These are phyloP conservation scores for Peziza echinospora DNA, from an alignment of 495 filamentous ascomycete species.

Conservation along the genomic window DNA sequence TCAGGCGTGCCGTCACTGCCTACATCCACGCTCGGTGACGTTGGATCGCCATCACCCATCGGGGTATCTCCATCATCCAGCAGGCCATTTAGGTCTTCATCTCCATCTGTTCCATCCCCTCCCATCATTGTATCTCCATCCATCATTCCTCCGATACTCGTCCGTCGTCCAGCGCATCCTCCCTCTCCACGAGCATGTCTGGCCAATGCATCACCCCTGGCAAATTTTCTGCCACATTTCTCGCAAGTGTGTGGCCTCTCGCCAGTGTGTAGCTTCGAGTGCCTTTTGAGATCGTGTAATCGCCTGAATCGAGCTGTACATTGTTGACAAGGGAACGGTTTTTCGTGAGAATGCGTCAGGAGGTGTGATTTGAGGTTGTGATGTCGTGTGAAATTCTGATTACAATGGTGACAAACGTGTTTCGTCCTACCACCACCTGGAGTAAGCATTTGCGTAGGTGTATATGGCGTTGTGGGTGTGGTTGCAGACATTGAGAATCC, in stretches of 20 bases:
- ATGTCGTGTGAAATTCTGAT: slow-evolving; percentile 89
- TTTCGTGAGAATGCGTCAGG: slow-evolving; percentile 94
- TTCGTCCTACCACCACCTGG: slow-evolving; percentile 26
- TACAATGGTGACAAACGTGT: slow-evolving; percentile 88
- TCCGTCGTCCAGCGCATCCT: slow-evolving; percentile 74
- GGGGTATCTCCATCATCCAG: slow-evolving; percentile 17
- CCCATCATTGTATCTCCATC: slow-evolving; percentile 33
- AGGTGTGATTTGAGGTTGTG: slow-evolving; percentile 99
- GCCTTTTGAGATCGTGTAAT: slow-evolving; percentile 86
- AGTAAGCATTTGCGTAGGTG: slow-evolving; percentile 2
- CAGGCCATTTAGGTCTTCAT: slow-evolving; percentile 9
- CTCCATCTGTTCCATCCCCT: slow-evolving; percentile 12
- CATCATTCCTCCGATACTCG: slow-evolving; percentile 68
- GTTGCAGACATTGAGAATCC: slow-evolving; percentile 9
- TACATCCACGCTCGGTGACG: slow-evolving; percentile 15
- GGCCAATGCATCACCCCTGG: slow-evolving; percentile 81
- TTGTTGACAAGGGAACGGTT: slow-evolving; percentile 76
- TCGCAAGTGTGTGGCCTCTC: slow-evolving; percentile 87
- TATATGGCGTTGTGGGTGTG: slow-evolving; percentile 17
- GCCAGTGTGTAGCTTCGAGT: slow-evolving; percentile 88
- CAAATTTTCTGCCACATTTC: slow-evolving; percentile 85
- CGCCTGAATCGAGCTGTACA: slow-evolving; percentile 80
- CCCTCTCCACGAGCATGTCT: slow-evolving; percentile 91
- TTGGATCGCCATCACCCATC: slow-evolving; percentile 17
- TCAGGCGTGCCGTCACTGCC: too few relatives aligned